Base-by-base conservation (phyloP, 2,329 filamentous ascomycete species). In the Fonsecaea monophora region DNA sequence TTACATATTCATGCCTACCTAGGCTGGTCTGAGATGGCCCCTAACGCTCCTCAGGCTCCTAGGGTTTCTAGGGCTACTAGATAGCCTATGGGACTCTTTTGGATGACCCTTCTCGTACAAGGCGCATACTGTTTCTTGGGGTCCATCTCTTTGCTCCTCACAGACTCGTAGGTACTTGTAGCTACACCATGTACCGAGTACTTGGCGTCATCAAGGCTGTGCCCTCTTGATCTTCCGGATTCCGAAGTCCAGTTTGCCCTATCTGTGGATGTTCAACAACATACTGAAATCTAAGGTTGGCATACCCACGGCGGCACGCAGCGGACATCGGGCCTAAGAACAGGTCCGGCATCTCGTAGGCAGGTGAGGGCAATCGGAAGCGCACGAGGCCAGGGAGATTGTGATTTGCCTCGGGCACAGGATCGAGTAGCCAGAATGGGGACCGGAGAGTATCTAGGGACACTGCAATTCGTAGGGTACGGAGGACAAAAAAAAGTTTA, bases 181-280 rank as follows among this genome's bases (percentile, higher is more conserved):
- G 25, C 25, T 25, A 25, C 25, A 25, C 25, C 25, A 25, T 25
- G 25, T 25, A 3, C 25, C 25, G 25, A 25, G 1, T 30, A 61
- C 59, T 53, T 53, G 59, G 42, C 12, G 32, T 25, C 18, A 40
- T 30, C 53, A 45, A 53, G 58, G 58, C 58, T 60, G 45, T 60
- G 42, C 48, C 37, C 12, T 53, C 37, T 32, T 60, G 15, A 32
- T 37, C 45, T 60, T 61, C 59, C 59, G 59, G 30, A 21, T 53
- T 35, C 59, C 59, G 59, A 40, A 53, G 35, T 61, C 42, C 34
- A 38, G 21, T 50, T 21, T 25, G 45, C 45, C 45, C 18, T 55
- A 37, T 35, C 13, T 55, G 21, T 55, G 21, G 7, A 55, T 55
- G 53, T 55, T 15, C 30, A 25, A 55, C 53, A 30, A 35, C 5